Base-by-base conservation (phyloP, 441 rosid genomes). In the Hura crepitans region DNA sequence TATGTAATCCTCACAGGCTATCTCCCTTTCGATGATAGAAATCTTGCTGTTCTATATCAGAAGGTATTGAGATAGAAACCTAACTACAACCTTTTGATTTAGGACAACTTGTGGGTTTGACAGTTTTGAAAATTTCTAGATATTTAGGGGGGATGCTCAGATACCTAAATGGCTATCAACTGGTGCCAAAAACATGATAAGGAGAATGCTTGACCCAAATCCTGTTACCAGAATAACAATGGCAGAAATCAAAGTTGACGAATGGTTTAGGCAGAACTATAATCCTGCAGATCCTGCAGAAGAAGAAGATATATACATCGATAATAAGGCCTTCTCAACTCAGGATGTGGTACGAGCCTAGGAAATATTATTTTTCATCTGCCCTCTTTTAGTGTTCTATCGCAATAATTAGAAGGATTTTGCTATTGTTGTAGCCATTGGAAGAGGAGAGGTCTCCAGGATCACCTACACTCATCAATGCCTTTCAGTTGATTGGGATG, bases 401-500 rank as follows among this genome's bases (percentile, higher is more conserved):
- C 18, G 62, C 54, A 49, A 0, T 59, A 60, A 79, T 66, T 66
- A 12, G 20, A 69, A 35, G 37, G 28, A 20, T 68, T 20, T 59
- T 23, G 11, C 72, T 74, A 20, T 43, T 71, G 59, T 23, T 73
- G 35, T 63, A 81, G 86, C 69, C 79, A 68, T 68, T 58, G 7
- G 74, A 74, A 72, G 72, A 72, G 50, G 86, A 79, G 33, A 85
- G 65, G 70, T 81, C 84, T 67, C 87, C 88, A 6, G 81, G 77
- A 77, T 89, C 89, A 6, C 91, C 92, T 46, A 75, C 75, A 39
- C 70, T 79, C 39, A 89, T 95, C 73, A 90, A 92, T 64, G 97
- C 97, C 72, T 95, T 95, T 79, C 96, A 92, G 80, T 81, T 95
- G 45, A 95, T 95, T 17, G 99, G 99, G 78, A 95, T 94, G 99